phyloP scores from a whole-genome alignment of 1,139 yeast species.

The Geotrichum citri-aurantii region DNA sequence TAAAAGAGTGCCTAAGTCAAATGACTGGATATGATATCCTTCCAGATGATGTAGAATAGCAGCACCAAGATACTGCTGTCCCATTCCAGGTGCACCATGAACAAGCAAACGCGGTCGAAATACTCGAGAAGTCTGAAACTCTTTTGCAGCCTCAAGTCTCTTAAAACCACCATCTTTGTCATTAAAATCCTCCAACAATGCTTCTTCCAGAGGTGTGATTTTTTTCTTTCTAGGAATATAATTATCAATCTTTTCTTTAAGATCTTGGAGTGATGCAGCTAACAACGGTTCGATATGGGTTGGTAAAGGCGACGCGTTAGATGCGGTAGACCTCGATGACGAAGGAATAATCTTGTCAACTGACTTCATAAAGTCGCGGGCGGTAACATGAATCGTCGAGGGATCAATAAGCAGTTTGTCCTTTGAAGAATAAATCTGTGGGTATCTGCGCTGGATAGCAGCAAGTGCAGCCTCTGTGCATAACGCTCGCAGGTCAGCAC shows the following conservation, averaged over 20 bases:
- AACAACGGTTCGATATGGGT: constrained; percentile 61
- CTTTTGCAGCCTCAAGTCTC: constrained; percentile 56
- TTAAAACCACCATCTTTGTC: constrained; percentile 59
- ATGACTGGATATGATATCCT: constrained; percentile 81
- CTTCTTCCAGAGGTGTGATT: constrained; percentile 60
- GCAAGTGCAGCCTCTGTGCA: constrained; percentile 96
- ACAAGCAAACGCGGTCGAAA: constrained; percentile 79
- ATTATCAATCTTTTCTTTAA: constrained; percentile 47
- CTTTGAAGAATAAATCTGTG: constrained; percentile 77
- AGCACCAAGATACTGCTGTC: constrained; percentile 83
- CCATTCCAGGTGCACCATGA: constrained; percentile 71
- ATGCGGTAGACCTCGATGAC: constrained; percentile 75
- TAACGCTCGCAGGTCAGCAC: constrained; percentile 90
- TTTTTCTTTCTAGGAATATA: constrained; percentile 61
- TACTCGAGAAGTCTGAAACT: constrained; percentile 53
- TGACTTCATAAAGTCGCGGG: constrained; percentile 82
- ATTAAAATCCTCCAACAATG: constrained; percentile 48
- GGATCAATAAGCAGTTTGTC: constrained; percentile 74
- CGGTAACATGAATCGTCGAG: constrained; percentile 61
- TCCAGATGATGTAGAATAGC: constrained; percentile 83
- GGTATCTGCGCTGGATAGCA: constrained; percentile 85
- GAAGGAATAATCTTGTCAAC: constrained; percentile 85
- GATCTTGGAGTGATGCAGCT: constrained; percentile 42
- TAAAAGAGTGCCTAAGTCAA: constrained; percentile 72
- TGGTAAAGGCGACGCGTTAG: constrained; percentile 56